Evolutionary conservation across 768 basidiomycete species (phyloP).

Genomic region (Glaciozyma martinii): DNA sequence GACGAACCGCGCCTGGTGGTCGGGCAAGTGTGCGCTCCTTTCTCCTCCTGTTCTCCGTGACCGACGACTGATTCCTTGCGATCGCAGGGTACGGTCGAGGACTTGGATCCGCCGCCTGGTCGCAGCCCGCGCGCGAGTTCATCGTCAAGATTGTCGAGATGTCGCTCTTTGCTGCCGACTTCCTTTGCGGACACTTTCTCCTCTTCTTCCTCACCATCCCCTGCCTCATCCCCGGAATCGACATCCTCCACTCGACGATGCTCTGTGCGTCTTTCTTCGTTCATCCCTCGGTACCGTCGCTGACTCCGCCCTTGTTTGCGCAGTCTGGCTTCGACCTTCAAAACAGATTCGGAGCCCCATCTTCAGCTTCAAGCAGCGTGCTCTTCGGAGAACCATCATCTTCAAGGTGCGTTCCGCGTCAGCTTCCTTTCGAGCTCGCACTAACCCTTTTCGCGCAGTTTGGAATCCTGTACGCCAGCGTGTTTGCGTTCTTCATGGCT

Average conservation of each 20-base stretch:
- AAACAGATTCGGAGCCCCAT: constrained; percentile 86
- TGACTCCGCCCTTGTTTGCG: neutral
- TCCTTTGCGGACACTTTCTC: constrained; percentile 55
- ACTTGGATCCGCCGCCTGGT: constrained; percentile 80
- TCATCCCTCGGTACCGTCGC: too few relatives aligned
- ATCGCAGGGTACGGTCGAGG: constrained; percentile 74
- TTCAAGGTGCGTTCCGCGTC: constrained; percentile 37
- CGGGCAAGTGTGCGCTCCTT: constrained; percentile 49
- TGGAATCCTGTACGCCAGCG: constrained; percentile 61
- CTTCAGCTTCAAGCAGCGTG: constrained; percentile 79
- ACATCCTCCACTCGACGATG: constrained; percentile 79
- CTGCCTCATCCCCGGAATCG: constrained; percentile 79
- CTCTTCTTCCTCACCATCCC: constrained; percentile 86
- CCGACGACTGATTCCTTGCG: neutral
- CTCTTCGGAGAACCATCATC: constrained; percentile 83
- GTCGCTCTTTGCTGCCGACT: constrained; percentile 89
- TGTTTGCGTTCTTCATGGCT: constrained; percentile 61
- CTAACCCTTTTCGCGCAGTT: constrained; percentile 55
- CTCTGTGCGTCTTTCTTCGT: constrained; percentile 43
- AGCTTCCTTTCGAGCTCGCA: too few relatives aligned
- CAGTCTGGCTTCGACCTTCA: constrained; percentile 82
- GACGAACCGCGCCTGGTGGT: constrained; percentile 99
- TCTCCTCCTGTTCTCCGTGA: neutral
- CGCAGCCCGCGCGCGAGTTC: constrained; percentile 96
- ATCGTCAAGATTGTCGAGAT: constrained; percentile 96